Evolutionary conservation across 2,329 filamentous ascomycete genomes (phyloP).

Genomic region (Monascus ruber): DNA sequence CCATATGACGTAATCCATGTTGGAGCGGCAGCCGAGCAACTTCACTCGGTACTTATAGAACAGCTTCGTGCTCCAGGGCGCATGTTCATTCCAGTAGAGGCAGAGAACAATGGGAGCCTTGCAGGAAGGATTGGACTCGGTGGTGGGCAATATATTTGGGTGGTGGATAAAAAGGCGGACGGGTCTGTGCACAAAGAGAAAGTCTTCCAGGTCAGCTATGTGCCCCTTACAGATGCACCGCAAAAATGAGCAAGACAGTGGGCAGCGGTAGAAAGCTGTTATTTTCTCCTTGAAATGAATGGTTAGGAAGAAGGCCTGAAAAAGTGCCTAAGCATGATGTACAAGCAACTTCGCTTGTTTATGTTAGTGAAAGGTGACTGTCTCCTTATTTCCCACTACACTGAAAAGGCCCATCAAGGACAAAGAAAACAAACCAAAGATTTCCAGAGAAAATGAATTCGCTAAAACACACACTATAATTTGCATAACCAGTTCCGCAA

Average conservation of each 20-base stretch:
- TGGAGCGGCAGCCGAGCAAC: conserved; percentile 65
- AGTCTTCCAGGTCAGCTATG: conserved; percentile 52
- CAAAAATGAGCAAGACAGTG: conserved; percentile 9
- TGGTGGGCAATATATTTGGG: conserved; percentile 47
- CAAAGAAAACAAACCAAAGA: no score
- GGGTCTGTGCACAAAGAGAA: conserved; percentile 46
- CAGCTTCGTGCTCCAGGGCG: conserved; percentile 71
- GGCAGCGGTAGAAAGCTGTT: no score
- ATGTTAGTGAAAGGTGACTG: no score
- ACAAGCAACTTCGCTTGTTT: no score
- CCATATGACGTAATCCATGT: conserved; percentile 92
- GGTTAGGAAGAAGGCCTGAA: no score
- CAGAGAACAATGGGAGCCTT: conserved; percentile 22
- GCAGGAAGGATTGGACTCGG: conserved; percentile 9
- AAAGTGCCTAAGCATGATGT: no score
- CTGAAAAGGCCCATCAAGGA: no score
- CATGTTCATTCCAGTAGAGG: conserved; percentile 54
- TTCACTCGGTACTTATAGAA: conserved; percentile 61
- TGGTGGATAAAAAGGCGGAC: conserved; percentile 51
- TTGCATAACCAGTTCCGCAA: no score
- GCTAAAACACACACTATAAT: no score
- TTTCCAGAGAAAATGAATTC: no score
- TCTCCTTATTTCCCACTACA: no score
- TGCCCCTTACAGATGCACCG: conserved; percentile 52
- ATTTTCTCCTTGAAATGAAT: no score